Base-by-base conservation (phyloP, 331 rosid genomes). In the Quercus tomentella region DNA sequence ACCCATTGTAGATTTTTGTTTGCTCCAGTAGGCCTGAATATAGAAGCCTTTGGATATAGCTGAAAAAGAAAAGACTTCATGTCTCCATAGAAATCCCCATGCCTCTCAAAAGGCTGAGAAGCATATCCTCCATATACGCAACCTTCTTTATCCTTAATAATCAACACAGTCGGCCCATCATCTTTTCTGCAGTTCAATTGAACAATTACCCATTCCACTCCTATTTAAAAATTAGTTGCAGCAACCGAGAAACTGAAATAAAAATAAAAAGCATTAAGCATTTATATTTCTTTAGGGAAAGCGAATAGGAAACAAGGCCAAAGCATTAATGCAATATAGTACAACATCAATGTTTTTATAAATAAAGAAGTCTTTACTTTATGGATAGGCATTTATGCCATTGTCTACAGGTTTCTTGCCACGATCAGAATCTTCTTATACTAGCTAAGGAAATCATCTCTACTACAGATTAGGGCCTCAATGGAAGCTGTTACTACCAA, bases 61-160 rank as follows among this genome's bases (percentile, higher is more conserved):
- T 90, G 97, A 79, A 92, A 90, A 55, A 95, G 82, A 82, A 82
- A 95, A 60, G 89, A 82, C 80, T 92, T 95, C 94, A 95, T 66
- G 80, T 95, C 97, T 45, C 99, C 99, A 63, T 85, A 95, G 86
- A 92, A 95, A 69, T 87, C 97, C 58, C 97, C 93, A 75, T 91
- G 99, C 80, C 94, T 86, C 82, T 89, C 97, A 97, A 97, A 95
- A n/a, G 89, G 86, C 79, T 93, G 97, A 74, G 99, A 95, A 80
- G 96, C 97, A 81, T 91, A 91, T 56, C 97, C 99, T 85, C 99
- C 99, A 56, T 92, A 95, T 68, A 95, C 63, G 76, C 77, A 84
- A 55, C 97, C 97, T 20, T 92, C 94, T 81, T 80, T 86, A 78
- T 95, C 99, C 87, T 89, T 92, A 74, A 95, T 82, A 51, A 95